Percentiles rank a stretch among this genome's conserved stretches.
Conservation (phyloP, 2,329 filamentous ascomycete genomes). For the Berkeleyomyces basicola region DNA sequence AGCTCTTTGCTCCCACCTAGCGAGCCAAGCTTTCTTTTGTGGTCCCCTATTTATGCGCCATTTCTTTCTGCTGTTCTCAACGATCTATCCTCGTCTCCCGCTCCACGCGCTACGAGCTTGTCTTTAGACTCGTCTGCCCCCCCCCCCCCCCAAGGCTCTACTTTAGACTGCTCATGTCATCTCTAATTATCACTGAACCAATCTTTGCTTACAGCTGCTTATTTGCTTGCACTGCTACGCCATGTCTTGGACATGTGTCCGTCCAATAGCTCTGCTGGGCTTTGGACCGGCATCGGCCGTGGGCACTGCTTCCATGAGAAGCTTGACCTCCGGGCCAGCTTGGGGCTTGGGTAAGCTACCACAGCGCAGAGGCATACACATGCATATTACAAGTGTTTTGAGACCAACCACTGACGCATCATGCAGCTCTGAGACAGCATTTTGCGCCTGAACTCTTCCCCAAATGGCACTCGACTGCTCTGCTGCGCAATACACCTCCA, state of each 20-base stretch:
- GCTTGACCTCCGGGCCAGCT: slow-evolving; percentile 4
- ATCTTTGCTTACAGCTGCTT: neutral
- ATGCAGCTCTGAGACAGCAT: neutral
- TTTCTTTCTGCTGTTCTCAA: neutral
- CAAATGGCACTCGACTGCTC: neutral
- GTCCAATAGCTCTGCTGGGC: slow-evolving; percentile 2
- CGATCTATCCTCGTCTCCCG: neutral
- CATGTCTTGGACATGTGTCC: neutral
- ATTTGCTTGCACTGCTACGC: neutral
- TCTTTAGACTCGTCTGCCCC: neutral
- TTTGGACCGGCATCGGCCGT: neutral
- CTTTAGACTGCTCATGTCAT: neutral
- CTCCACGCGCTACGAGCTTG: neutral
- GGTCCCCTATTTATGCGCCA: neutral
- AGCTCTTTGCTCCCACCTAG: too few relatives aligned
- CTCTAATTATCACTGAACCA: neutral
- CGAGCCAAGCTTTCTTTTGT: neutral
- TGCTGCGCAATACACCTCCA: neutral
- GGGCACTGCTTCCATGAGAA: neutral
- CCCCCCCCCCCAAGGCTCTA: neutral
- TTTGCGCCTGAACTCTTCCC: neutral
- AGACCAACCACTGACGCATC: neutral
- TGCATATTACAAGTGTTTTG: neutral
- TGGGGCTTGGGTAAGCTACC: neutral
- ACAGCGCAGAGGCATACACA: neutral